phyloP scores from a whole-genome alignment of 2,329 filamentous ascomycete genomes.

The Aspergillus pseudotamarii region DNA sequence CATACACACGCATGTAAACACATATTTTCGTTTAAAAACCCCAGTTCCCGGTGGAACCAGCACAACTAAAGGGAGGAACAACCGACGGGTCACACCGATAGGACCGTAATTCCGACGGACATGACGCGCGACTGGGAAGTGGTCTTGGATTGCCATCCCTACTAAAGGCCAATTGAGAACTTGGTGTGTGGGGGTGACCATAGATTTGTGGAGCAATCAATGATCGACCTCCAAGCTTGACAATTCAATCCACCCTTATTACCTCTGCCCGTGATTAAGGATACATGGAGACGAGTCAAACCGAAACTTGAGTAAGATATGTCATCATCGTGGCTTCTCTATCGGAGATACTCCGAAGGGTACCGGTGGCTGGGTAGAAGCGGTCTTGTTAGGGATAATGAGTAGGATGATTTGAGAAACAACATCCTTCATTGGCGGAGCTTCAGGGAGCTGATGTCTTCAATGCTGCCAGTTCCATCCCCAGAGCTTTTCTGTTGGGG shows the following conservation, averaged over 20 bases:
- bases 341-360: conserved; percentile 10
- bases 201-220: neutral
- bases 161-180: neutral
- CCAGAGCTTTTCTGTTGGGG: conserved; percentile 28
- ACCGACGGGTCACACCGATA: neutral
- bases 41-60: neutral
- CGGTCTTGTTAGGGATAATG: neutral
- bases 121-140: neutral
- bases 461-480: conserved; percentile 49
- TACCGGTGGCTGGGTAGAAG: neutral
- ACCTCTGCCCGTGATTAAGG: neutral
- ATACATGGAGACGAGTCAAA: neutral
- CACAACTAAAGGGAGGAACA: neutral
- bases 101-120: neutral
- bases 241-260: neutral
- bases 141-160: neutral
- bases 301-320: neutral
- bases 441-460: conserved; percentile 49
- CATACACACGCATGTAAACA: neutral
- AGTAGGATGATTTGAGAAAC: neutral
- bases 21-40: neutral
- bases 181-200: neutral
- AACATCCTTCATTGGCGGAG: conserved; percentile 38
- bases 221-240: neutral
- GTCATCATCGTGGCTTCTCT: neutral